Base-by-base conservation (phyloP, 2,329 filamentous ascomycete species). In the Colletotrichum kahawae region DNA sequence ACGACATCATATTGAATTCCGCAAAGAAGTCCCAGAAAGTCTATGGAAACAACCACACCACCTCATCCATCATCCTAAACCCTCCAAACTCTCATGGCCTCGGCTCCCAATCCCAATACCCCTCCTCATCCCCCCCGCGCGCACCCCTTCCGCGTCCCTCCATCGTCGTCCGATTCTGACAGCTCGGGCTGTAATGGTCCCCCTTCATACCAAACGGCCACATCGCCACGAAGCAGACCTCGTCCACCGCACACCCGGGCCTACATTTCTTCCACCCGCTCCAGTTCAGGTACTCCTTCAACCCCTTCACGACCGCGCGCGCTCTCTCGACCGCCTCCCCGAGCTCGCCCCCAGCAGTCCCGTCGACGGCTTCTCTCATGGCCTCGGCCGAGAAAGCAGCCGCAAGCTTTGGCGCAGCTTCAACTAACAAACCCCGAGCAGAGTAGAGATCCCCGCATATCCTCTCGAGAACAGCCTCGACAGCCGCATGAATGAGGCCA, bases 211-310 rank as follows among this genome's bases (percentile, higher is more conserved):
- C 92, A 80, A 88, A 84, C 0, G 92, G 92, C 91, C 91, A 93
- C 79, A 93, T 92, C 2, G 91, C 91, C n/a, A 93, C 84, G 60
- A 90, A 87, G 76, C 91, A 91, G 4, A 92, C 81, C 81, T 93
- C 88, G 59, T 90, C 86, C 9, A 85, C 84, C 0, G 78, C 81
- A 79, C 92, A 93, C 1, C 85, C 84, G 8, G 85, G 83, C 72
- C 24, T 75, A 67, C 90, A 91, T 65, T 88, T 85, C 78, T 90
- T 92, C 91, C 91, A 93, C 0, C 82, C 86, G 5, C 90, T 87
- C 92, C 92, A 94, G 8, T 85, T 84, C 4, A 94, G 83, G 71
- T 88, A 88, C 1, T 82, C 76, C 24, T 89, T 86, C 18, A 93
- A 70, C 1, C 67, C 38, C 18, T 70, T 76, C 9, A 83, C 67